Base-by-base conservation (phyloP, 495 filamentous ascomycete genomes). In the Penicillium herquei region DNA sequence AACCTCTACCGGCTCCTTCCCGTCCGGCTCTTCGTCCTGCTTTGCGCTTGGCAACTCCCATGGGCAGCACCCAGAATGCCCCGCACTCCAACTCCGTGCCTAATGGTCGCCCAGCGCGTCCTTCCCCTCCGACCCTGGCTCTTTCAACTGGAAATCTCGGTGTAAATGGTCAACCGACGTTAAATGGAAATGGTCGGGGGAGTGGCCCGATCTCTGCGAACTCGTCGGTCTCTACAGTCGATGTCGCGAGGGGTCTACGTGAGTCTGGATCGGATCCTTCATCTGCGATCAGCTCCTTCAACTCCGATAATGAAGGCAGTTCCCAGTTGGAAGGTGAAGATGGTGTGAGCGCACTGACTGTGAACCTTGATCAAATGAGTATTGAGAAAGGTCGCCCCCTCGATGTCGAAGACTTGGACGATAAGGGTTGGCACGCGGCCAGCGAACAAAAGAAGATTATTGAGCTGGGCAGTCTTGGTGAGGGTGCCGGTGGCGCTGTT, bases 401-500 rank as follows among this genome's bases (percentile, higher is more conserved):
- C 30, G 94, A 98, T 71, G 92, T 96, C 12, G 92, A 96, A 51
- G 91, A 98, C 61, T 70, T 98, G 55, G 91, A 98, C 70, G 92
- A 97, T 65, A 89, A 92, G 47, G 90, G 91, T 11, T 98, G 95
- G 94, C 84, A 87, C 62, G 92, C 93, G 14, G 95, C 92, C 31
- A 94, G 90, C 63, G 84, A 87, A 65, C 88, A 93, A 64, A 89
- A 90, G 65, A 83, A 89, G 66, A 92, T 98, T 54, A 72, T 87
- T 39, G 91, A 98, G 72, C 68, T 96, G 39, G 95, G 95, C 7
- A 91, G 89, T 65, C 73, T 98, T 41, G 94, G 94, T 52, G 94
- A 98, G 71, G 94, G 94, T 56, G 92, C 95, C 44, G 94, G 94
- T 50, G 94, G 94, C 64, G 94, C 94, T 8, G 94, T 98, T 35